A percentile compares a stretch with the other conserved stretches of the same genome.
Evolutionary conservation across 2,329 filamentous ascomycete species (phyloP).

Genomic region (Calonectria hongkongensis): DNA sequence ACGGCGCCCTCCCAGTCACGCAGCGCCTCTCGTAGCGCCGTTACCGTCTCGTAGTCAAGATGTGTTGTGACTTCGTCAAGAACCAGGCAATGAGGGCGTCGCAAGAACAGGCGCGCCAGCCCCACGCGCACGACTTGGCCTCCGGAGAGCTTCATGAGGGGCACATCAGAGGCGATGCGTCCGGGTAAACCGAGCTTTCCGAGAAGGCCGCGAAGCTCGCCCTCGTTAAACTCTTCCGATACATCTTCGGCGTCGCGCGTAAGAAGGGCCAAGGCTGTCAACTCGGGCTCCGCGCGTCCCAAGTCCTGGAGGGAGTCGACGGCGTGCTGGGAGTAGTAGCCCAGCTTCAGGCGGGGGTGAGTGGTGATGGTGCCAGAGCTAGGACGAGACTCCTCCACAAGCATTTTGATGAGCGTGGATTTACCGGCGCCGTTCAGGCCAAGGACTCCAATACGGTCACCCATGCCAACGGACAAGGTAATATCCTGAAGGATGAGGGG

Average conservation of each 20-base stretch:
- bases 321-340: constrained; percentile 88
- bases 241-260: constrained; percentile 69
- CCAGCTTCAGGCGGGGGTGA: constrained; percentile 82
- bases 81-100: constrained; percentile 81
- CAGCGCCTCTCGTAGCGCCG: constrained; percentile 80
- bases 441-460: constrained; percentile 84
- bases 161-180: constrained; percentile 82
- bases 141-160: constrained; percentile 83
- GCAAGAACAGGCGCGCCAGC: constrained; percentile 81
- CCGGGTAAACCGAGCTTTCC: constrained; percentile 82
- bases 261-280: constrained; percentile 81
- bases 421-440: constrained; percentile 90
- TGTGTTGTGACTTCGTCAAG: constrained; percentile 91
- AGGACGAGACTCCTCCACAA: constrained; percentile 77
- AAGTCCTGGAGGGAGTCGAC: constrained; percentile 80
- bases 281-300: constrained; percentile 66
- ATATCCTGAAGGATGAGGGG: constrained; percentile 75
- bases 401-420: constrained; percentile 83
- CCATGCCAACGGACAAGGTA: constrained; percentile 81
- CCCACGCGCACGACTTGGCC: constrained; percentile 83
- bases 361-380: constrained; percentile 76
- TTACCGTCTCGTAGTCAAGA: constrained; percentile 87
- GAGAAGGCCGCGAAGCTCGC: constrained; percentile 79
- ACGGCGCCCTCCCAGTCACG: constrained; percentile 83
- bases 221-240: constrained; percentile 72